Conservation (phyloP, 148 eudicot genomes). For the Mesembryanthemum crystallinum region DNA sequence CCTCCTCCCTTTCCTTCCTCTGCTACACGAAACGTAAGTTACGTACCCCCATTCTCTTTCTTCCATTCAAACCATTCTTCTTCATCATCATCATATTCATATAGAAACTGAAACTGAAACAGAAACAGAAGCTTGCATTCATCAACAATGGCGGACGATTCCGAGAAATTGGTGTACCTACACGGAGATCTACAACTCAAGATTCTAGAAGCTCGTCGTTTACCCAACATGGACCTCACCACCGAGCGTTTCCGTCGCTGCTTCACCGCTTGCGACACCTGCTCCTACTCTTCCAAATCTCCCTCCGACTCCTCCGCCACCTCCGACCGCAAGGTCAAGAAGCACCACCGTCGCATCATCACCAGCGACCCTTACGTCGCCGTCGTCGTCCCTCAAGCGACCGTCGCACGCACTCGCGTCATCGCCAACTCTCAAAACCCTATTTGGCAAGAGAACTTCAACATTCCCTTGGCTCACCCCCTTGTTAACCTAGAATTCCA, state of each 20-base stretch:
- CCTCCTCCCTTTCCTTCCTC: background rate
- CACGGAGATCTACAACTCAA: constrained; percentile 76
- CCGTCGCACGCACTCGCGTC: constrained; percentile 76
- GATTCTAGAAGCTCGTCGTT: constrained; percentile 49
- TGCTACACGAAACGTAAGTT: background rate
- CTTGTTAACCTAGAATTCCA: constrained; percentile 53
- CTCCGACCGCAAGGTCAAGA: constrained; percentile 23
- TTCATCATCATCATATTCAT: no score
- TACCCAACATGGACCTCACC: constrained; percentile 85
- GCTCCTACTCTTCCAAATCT: constrained; percentile 4
- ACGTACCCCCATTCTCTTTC: background rate
- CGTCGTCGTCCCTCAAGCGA: constrained; percentile 60
- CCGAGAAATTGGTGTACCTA: constrained; percentile 39
- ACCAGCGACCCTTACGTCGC: constrained; percentile 92
- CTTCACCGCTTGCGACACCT: constrained; percentile 49
- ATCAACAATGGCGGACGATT: constrained; percentile 38
- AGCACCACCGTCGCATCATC: constrained; percentile 57
- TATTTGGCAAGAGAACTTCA: constrained; percentile 55
- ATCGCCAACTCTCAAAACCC: constrained; percentile 67
- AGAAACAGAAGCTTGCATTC: no score
- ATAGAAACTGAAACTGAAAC: no score
- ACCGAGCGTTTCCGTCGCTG: constrained; percentile 74
- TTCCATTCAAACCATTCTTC: no score
- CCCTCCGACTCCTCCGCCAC: constrained; percentile 1
- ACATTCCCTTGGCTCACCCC: constrained; percentile 63